Percentiles rank a stretch among this genome's conserved stretches.
These are phyloP conservation scores for Mycena galericulata DNA, from an alignment of 768 basidiomycete genomes.

Conservation along the genomic window DNA sequence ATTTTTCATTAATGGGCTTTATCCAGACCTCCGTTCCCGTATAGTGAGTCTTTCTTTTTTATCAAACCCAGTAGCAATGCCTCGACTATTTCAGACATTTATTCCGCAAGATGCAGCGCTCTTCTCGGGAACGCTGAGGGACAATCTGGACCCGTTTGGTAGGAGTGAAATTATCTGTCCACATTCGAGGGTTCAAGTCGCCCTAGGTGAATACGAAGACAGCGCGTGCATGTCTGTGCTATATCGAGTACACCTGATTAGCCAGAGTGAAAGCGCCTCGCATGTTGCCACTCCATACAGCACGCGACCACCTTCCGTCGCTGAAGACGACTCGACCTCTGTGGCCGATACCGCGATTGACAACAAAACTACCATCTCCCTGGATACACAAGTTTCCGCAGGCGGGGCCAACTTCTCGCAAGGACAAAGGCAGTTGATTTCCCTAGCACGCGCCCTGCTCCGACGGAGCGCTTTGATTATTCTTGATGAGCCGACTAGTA, in stretches of 20 bases:
- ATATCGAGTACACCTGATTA: conserved; percentile 82
- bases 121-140: conserved; percentile 70
- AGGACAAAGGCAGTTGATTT: conserved; percentile 89
- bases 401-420: conserved; percentile 94
- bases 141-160: conserved; percentile 65
- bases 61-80: not conserved
- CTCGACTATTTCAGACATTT: conserved; percentile 16
- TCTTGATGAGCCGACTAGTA: conserved; percentile 90
- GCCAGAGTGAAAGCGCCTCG: conserved; percentile 60
- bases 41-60: conserved; percentile 7
- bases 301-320: conserved; percentile 53
- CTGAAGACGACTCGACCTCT: conserved; percentile 51
- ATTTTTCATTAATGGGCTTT: not conserved
- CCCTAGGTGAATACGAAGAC: conserved; percentile 73
- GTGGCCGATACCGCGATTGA: conserved; percentile 67
- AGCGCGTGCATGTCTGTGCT: conserved; percentile 84
- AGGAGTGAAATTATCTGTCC: not conserved
- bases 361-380: conserved; percentile 64
- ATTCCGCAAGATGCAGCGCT: conserved; percentile 57
- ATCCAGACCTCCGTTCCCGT: conserved; percentile 28
- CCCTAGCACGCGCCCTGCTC: conserved; percentile 85
- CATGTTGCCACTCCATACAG: conserved; percentile 55
- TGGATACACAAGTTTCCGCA: conserved; percentile 85
- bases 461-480: conserved; percentile 80
- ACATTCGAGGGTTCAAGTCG: not conserved